phyloP scores from a whole-genome alignment of 257 asterid genomes.

The Nicotiana benthamiana region DNA sequence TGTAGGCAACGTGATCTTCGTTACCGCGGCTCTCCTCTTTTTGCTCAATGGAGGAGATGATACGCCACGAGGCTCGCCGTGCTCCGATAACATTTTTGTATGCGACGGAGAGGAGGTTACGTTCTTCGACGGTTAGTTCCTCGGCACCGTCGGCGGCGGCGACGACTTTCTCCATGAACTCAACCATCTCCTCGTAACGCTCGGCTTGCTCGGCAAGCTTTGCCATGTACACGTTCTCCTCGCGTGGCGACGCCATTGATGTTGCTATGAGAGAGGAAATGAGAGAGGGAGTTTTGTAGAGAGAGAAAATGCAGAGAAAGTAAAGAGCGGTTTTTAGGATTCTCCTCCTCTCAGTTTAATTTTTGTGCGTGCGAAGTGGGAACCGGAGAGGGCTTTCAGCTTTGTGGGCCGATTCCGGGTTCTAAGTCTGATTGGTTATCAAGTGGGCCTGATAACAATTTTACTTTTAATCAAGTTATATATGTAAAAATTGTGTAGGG shows the following conservation, averaged over 20 bases:
- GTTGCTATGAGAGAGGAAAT: constrained; percentile 17
- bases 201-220: constrained; percentile 91
- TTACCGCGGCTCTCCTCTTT: constrained; percentile 84
- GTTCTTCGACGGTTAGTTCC: constrained; percentile 73
- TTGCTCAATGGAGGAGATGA: constrained; percentile 76
- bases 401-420: neutral
- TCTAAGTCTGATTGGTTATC: neutral
- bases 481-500: too few species aligned
- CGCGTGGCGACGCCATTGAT: constrained; percentile 71
- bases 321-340: constrained; percentile 1
- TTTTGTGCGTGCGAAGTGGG: neutral
- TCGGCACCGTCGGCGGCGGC: constrained; percentile 53
- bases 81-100: constrained; percentile 86
- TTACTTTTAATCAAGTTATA: too few species aligned
- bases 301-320: constrained; percentile 8
- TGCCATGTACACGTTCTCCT: constrained; percentile 82
- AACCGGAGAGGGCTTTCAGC: neutral
- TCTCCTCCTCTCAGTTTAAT: neutral
- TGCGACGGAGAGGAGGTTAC: constrained; percentile 74
- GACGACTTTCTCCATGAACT: constrained; percentile 87
- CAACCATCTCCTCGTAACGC: constrained; percentile 93
- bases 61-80: constrained; percentile 71
- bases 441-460: neutral
- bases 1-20: constrained; percentile 63
- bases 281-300: neutral